Conservation (phyloP, 2,329 filamentous ascomycete genomes). For the Penicillium capsulatum region DNA sequence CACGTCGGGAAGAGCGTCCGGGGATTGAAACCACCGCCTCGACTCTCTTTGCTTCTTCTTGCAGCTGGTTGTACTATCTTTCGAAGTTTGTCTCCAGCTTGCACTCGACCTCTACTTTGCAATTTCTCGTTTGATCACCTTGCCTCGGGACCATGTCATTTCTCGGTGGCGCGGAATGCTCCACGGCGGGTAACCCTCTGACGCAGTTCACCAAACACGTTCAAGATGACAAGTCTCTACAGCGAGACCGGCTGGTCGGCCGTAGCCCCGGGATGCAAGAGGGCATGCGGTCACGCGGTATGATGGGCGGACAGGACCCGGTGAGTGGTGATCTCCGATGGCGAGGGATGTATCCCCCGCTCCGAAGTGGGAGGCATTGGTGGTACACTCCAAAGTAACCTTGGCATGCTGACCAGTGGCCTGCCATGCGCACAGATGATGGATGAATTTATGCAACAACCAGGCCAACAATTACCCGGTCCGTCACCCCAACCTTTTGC, state of each 20-base stretch:
- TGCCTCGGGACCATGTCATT: constrained; percentile 70
- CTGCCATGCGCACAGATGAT: constrained; percentile 62
- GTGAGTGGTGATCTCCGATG: constrained; percentile 40
- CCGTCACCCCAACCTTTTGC: constrained; percentile 56
- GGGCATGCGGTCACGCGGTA: constrained; percentile 69
- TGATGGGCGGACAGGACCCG: constrained; percentile 69
- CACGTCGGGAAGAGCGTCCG: constrained; percentile 16
- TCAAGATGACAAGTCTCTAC: constrained; percentile 90
- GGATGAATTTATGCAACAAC: constrained; percentile 86
- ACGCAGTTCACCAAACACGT: constrained; percentile 97
- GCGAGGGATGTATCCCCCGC: not conserved
- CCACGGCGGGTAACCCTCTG: constrained; percentile 89
- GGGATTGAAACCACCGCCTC: constrained; percentile 9
- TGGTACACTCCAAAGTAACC: not conserved
- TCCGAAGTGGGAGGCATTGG: not conserved
- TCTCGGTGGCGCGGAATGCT: constrained; percentile 92
- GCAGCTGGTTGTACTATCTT: too few relatives aligned
- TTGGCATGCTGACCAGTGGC: not conserved
- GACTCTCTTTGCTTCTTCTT: constrained; percentile 3
- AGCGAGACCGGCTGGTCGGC: constrained; percentile 81
- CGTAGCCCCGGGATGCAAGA: constrained; percentile 67
- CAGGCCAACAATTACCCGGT: constrained; percentile 54
- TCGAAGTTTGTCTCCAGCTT: too few relatives aligned
- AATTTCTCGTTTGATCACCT: not conserved
- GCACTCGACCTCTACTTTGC: not conserved